Percentiles rank a stretch among this genome's conserved stretches.
These are phyloP conservation scores for Grammothele lineata DNA, from an alignment of 768 basidiomycete genomes.

Conservation along the genomic window DNA sequence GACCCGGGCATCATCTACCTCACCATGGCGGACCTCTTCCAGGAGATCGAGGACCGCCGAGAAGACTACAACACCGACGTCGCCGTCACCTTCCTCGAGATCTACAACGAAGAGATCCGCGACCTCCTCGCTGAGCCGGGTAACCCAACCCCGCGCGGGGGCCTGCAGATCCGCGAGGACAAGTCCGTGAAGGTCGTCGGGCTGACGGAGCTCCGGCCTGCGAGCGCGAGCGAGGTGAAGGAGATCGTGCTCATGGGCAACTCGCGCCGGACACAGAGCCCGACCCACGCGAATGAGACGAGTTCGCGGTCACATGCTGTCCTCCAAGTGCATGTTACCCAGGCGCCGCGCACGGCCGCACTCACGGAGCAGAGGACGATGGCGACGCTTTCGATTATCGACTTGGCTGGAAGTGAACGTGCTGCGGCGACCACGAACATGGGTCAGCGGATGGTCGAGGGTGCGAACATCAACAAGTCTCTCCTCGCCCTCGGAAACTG, in stretches of 20 bases:
- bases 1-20: slow-evolving; percentile 95
- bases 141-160: slow-evolving; percentile 66
- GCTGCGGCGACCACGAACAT: slow-evolving; percentile 96
- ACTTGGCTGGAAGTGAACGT: slow-evolving; percentile 95
- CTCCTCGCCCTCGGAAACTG: slow-evolving; percentile 96
- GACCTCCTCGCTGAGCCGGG: slow-evolving; percentile 84
- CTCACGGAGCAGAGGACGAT: slow-evolving; percentile 78
- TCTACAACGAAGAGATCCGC: slow-evolving; percentile 98
- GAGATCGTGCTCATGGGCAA: slow-evolving; percentile 90
- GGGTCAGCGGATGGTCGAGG: slow-evolving; percentile 97
- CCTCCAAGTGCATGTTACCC: slow-evolving; percentile 89
- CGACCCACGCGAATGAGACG: slow-evolving; percentile 94
- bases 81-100: slow-evolving; percentile 93
- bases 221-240: slow-evolving; percentile 88
- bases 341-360: slow-evolving; percentile 81
- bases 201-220: slow-evolving; percentile 77
- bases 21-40: slow-evolving; percentile 96
- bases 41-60: slow-evolving; percentile 81
- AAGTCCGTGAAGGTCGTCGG: slow-evolving; percentile 88
- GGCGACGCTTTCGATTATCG: slow-evolving; percentile 95
- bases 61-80: slow-evolving; percentile 87
- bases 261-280: slow-evolving; percentile 82
- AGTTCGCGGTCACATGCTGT: slow-evolving; percentile 98
- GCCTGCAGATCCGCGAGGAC: slow-evolving; percentile 91
- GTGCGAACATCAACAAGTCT: slow-evolving; percentile 99